Percentiles rank a stretch among this genome's conserved stretches.
phyloP scores from a whole-genome alignment of 495 filamentous ascomycete genomes.

The Apiosordaria backusii region DNA sequence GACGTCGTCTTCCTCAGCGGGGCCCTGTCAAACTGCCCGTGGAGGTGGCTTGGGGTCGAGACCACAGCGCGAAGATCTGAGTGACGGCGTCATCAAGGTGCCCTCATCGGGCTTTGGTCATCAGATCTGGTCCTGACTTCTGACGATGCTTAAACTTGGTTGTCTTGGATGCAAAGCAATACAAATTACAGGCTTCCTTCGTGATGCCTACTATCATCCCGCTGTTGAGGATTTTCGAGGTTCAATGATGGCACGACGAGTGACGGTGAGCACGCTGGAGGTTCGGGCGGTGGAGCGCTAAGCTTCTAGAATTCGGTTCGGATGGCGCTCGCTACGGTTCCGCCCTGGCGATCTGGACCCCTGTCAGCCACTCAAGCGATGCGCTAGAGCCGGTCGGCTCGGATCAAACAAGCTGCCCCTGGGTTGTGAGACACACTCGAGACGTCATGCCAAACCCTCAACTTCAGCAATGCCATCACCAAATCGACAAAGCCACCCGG shows the following conservation, averaged over 20 bases:
- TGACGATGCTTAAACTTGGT: neutral
- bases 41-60: neutral
- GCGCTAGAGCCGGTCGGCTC: conserved; percentile 26
- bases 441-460: conserved; percentile 17
- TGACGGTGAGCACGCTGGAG: neutral
- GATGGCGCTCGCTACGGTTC: conserved; percentile 28
- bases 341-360: conserved; percentile 21
- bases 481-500: neutral
- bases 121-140: neutral
- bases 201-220: neutral
- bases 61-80: neutral
- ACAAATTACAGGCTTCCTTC: neutral
- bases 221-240: neutral
- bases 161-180: neutral
- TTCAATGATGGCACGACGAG: neutral
- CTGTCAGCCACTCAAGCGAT: conserved; percentile 28
- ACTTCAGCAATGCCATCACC: neutral
- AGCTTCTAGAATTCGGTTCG: conserved; percentile 15
- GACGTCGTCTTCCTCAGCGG: too few species aligned
- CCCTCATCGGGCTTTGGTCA: neutral
- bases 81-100: neutral
- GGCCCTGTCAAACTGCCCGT: neutral
- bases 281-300: conserved; percentile 7
- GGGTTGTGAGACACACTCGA: conserved; percentile 30
- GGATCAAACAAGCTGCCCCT: conserved; percentile 26